phyloP scores from a whole-genome alignment of 352 stramenopile species.

The Phytophthora rubi region DNA sequence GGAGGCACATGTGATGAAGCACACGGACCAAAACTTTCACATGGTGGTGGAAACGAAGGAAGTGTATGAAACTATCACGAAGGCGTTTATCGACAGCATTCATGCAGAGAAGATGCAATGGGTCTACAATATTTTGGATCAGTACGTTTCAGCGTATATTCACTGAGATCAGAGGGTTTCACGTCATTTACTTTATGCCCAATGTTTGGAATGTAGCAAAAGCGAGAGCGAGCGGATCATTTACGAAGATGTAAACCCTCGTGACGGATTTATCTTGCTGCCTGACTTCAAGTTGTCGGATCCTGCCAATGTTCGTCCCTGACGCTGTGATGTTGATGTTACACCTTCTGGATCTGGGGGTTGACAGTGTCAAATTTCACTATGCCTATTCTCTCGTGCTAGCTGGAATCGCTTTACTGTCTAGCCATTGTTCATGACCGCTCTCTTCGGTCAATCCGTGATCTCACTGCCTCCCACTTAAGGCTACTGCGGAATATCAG shows the following conservation, averaged over 20 bases:
- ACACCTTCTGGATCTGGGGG: no score
- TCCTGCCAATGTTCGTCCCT: constrained; percentile 53
- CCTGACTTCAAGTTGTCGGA: constrained; percentile 89
- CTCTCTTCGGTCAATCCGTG: constrained; percentile 72
- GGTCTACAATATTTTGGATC: constrained; percentile 90
- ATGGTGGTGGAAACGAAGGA: constrained; percentile 83
- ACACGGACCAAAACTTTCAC: constrained; percentile 85
- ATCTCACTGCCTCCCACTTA: constrained; percentile 60
- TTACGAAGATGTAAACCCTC: constrained; percentile 67
- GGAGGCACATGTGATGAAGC: constrained; percentile 79
- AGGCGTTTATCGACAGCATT: constrained; percentile 79
- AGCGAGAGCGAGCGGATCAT: constrained; percentile 85
- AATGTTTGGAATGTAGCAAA: constrained; percentile 47
- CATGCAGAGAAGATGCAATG: constrained; percentile 83
- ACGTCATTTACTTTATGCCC: neutral
- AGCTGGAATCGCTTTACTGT: constrained; percentile 79
- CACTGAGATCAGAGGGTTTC: neutral
- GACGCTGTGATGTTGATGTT: neutral
- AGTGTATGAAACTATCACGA: constrained; percentile 75
- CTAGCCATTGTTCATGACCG: constrained; percentile 75
- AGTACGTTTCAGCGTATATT: constrained; percentile 50
- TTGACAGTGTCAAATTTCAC: no score
- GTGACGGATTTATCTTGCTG: constrained; percentile 80
- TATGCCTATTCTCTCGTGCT: neutral
- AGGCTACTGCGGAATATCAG: constrained; percentile 68